Conservation (phyloP, 345 rosid genomes). For the Arabis alpina region DNA sequence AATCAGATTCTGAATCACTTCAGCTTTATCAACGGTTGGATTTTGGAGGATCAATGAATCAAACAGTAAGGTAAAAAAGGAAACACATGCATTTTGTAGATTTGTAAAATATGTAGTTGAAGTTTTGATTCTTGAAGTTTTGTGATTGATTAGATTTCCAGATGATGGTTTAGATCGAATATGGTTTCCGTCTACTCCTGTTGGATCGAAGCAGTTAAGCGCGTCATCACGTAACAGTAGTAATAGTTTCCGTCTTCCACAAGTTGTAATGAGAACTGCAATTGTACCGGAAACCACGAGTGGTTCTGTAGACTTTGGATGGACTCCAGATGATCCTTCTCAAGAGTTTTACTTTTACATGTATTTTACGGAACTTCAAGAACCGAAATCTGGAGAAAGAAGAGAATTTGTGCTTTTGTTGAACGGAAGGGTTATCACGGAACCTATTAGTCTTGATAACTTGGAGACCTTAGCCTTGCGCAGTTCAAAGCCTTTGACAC, state of each 20-base stretch:
- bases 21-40: constrained; percentile 41
- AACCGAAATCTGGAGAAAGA: constrained; percentile 22
- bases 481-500: no score
- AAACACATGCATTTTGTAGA: background rate
- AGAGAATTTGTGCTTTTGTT: constrained; percentile 39
- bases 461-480: no score
- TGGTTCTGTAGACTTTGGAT: constrained; percentile 40
- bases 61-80: constrained; percentile 48
- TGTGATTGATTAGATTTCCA: constrained; percentile 37
- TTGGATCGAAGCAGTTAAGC: background rate
- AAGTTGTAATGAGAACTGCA: constrained; percentile 49
- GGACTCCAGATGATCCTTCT: constrained; percentile 37
- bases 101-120: background rate
- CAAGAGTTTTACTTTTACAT: constrained; percentile 48
- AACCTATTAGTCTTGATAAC: no score
- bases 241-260: constrained; percentile 32
- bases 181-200: constrained; percentile 40
- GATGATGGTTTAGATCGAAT: constrained; percentile 52
- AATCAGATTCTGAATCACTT: constrained; percentile 33
- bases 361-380: constrained; percentile 43
- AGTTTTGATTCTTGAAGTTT: background rate
- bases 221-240: constrained; percentile 3
- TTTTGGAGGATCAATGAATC: constrained; percentile 42
- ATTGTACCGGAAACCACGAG: constrained; percentile 29
- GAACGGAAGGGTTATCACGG: no score